Percentiles rank a stretch among this genome's conserved stretches.
Evolutionary conservation across 176 grass and related monocot species (phyloP).

Genomic region (Panicum miliaceum): DNA sequence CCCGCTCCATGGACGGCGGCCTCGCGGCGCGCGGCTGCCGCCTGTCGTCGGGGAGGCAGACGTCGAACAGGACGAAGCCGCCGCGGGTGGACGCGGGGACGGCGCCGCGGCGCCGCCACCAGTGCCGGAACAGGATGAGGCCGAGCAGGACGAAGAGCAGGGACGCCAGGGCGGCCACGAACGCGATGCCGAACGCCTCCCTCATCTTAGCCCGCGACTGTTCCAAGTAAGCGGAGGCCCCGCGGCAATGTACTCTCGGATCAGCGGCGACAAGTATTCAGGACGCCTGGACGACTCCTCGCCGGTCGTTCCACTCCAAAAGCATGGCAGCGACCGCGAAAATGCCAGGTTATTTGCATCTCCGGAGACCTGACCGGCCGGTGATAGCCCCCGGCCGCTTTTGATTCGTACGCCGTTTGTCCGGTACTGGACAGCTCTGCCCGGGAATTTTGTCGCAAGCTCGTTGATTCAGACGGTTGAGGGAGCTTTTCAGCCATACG

Average conservation of each 20-base stretch:
- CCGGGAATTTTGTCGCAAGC: background rate
- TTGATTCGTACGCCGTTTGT: background rate
- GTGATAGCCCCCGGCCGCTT: background rate
- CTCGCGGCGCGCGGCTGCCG: background rate
- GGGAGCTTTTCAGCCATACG: background rate
- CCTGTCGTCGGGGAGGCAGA: conserved; percentile 37
- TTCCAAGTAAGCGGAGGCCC: background rate
- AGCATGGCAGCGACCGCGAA: conserved; percentile 25
- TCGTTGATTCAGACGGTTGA: conserved; percentile 2
- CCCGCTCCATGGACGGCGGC: conserved; percentile 30
- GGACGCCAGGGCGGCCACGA: conserved; percentile 14
- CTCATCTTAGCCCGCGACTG: background rate
- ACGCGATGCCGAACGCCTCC: conserved; percentile 37
- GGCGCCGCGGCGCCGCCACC: background rate
- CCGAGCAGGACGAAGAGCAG: conserved; percentile 28
- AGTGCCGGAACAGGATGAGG: background rate
- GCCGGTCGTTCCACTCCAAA: conserved; percentile 37
- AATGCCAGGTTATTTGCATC: conserved; percentile 31
- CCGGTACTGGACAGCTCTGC: background rate
- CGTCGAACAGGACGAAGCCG: conserved; percentile 56
- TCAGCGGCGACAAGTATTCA: background rate
- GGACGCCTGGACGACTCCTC: background rate
- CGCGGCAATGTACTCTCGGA: background rate
- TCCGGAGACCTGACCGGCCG: background rate
- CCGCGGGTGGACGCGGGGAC: background rate